These are phyloP conservation scores for Ilex aquifolium DNA, from an alignment of 257 asterid genomes.

Conservation along the genomic window DNA sequence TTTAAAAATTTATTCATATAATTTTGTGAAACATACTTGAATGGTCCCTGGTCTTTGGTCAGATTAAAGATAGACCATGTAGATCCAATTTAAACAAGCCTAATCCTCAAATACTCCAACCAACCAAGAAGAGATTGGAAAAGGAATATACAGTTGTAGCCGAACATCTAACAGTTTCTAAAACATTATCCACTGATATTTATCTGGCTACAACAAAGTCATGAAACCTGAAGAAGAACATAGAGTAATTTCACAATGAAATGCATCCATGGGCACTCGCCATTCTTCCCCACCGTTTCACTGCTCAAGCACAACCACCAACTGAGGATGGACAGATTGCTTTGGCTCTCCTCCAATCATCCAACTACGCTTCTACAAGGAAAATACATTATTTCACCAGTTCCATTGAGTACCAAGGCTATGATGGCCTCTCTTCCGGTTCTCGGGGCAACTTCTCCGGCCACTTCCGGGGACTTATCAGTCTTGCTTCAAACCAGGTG, in stretches of 20 bases:
- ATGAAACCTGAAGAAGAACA: neutral
- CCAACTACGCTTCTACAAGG: neutral
- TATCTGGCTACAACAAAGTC: neutral
- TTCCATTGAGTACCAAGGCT: conserved; percentile 8
- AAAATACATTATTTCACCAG: conserved; percentile 1
- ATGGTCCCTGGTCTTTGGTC: no score
- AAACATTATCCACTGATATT: conserved; percentile 10
- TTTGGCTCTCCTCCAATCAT: neutral
- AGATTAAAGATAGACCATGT: no score
- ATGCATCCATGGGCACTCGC: conserved; percentile 19
- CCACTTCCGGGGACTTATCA: conserved; percentile 28
- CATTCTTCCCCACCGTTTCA: conserved; percentile 9
- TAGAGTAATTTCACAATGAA: conserved; percentile 10
- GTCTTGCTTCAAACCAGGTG: conserved; percentile 47
- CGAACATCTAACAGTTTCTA: neutral
- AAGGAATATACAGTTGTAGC: no score
- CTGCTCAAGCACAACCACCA: conserved; percentile 4
- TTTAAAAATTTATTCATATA: no score
- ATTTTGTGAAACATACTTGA: no score
- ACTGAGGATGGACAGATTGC: neutral
- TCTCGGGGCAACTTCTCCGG: conserved; percentile 23
- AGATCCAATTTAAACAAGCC: no score
- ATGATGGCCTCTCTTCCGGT: conserved; percentile 15
- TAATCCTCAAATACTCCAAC: no score
- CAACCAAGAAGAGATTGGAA: no score